Evolutionary conservation across 2,329 filamentous ascomycete genomes (phyloP).

Genomic region (Zarea fungicola): DNA sequence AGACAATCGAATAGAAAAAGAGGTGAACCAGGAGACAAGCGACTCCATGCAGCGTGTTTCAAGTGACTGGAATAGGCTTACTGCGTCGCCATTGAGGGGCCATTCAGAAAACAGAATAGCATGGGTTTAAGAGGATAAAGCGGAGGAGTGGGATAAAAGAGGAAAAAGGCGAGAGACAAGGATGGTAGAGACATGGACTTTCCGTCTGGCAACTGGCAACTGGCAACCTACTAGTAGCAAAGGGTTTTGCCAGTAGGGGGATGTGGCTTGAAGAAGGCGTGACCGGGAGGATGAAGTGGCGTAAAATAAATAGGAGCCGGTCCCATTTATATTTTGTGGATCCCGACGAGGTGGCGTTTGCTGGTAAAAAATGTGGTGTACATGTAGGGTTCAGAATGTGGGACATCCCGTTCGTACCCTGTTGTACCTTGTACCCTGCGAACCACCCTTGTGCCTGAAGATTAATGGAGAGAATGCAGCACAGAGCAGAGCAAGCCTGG

Average conservation of each 20-base stretch:
- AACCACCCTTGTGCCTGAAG: too few relatives aligned
- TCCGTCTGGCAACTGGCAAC: too few relatives aligned
- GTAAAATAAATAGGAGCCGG: not conserved
- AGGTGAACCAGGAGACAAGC: conserved; percentile 1
- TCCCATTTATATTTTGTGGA: not conserved
- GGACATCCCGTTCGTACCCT: not conserved
- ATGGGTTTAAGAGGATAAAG: not conserved
- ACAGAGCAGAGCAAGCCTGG: too few relatives aligned
- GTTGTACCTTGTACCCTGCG: too few relatives aligned
- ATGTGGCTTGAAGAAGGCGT: not conserved
- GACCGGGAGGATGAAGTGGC: too few relatives aligned
- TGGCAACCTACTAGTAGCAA: too few relatives aligned
- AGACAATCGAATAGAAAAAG: not conserved
- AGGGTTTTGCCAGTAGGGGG: not conserved
- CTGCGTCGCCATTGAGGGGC: conserved; percentile 4
- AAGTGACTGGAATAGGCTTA: conserved; percentile 9
- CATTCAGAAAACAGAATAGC: not conserved
- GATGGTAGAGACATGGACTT: too few relatives aligned
- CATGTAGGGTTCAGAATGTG: not conserved
- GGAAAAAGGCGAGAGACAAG: not conserved
- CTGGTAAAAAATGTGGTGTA: not conserved
- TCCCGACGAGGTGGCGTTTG: not conserved
- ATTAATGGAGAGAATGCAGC: too few relatives aligned
- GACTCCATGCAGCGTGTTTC: conserved; percentile 9
- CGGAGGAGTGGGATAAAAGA: not conserved